Evolutionary conservation across 1,284 basidiomycete species (phyloP), one percentile per base, ranked within the genome.

Genomic region (Peniophora sp.): DNA sequence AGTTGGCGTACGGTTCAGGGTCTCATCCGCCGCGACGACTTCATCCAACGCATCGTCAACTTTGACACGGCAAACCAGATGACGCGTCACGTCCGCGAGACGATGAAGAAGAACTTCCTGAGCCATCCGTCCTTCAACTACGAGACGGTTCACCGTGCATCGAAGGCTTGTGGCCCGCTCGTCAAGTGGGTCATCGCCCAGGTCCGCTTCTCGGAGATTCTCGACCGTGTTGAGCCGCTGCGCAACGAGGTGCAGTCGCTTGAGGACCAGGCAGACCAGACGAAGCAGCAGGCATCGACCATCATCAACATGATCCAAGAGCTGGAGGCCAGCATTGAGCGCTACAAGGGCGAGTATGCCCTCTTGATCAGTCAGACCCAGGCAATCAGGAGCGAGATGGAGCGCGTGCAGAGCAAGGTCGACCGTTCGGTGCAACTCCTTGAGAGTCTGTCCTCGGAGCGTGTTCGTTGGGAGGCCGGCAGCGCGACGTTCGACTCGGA

Each of bases 101-200:
- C 81, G 55, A 97, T 99, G 91, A 93, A 89, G 72, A 83, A 78
- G 58, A 95, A 99, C 56, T 99, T 92, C 75, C 75, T 99, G 58
- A 88, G 85, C 61, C 84, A 91, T 36, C 89, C 95, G 0, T 85
- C 86, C 2, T 99, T 87, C 77, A 98, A 95, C 68, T 99, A 93
- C 64, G 97, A 98, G 65, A 90, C 79, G 8, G 95, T 99, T 50
- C 88, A 99, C 63, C 88, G 90, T 53, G 97, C 97, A 22, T 95
- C 91, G 71, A 92, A 88, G 71, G 97, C 97, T 23, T 99, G 97
- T 65, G 97, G 97, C 44, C 97, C 97, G 19, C 81, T 99, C 36
- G 96, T 97, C 56, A 97, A 97, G 66, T 98, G 97, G 97, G 95
- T 88, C 8, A 83, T 99, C 52, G 97, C 97, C 1, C 97, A 99